Evolutionary conservation across 2,329 filamentous ascomycete species (phyloP).

Genomic region (Niveomyces coronatus): DNA sequence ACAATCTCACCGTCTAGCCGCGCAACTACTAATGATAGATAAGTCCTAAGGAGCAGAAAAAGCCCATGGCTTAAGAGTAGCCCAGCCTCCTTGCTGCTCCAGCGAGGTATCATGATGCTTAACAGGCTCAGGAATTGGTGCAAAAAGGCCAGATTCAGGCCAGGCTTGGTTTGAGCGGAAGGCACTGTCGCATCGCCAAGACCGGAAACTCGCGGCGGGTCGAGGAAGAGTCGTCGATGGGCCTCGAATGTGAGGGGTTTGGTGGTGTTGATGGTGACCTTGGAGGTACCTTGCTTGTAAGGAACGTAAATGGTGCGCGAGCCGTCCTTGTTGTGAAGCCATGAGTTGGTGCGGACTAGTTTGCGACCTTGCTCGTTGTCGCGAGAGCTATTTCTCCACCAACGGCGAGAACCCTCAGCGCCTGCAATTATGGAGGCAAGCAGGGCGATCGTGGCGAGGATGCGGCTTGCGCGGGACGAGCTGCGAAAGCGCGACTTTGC

Average conservation of each 20-base stretch:
- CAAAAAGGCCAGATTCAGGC: slow-evolving; percentile 87
- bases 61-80: slow-evolving; percentile 78
- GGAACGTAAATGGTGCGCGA: slow-evolving; percentile 92
- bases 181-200: slow-evolving; percentile 68
- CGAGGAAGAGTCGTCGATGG: slow-evolving; percentile 83
- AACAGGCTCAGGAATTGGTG: slow-evolving; percentile 94
- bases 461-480: slow-evolving; percentile 60
- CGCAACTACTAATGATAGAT: slow-evolving; percentile 86
- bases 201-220: slow-evolving; percentile 75
- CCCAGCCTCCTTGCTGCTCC: slow-evolving; percentile 92
- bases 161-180: slow-evolving; percentile 82
- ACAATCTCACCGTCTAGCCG: slow-evolving; percentile 93
- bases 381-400: slow-evolving; percentile 61
- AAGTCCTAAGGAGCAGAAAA: slow-evolving; percentile 86
- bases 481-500: slow-evolving; percentile 45
- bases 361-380: slow-evolving; percentile 77
- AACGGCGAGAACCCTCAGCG: slow-evolving; percentile 67
- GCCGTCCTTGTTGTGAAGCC: slow-evolving; percentile 86
- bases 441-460: slow-evolving; percentile 68
- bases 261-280: slow-evolving; percentile 82
- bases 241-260: slow-evolving; percentile 94
- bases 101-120: slow-evolving; percentile 95
- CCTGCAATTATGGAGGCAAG: slow-evolving; percentile 68
- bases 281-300: slow-evolving; percentile 77
- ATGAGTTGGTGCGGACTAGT: slow-evolving; percentile 83